Percentiles rank a stretch among this genome's conserved stretches.
Conservation (phyloP, 495 filamentous ascomycete species). For the Lindgomyces ingoldianus region DNA sequence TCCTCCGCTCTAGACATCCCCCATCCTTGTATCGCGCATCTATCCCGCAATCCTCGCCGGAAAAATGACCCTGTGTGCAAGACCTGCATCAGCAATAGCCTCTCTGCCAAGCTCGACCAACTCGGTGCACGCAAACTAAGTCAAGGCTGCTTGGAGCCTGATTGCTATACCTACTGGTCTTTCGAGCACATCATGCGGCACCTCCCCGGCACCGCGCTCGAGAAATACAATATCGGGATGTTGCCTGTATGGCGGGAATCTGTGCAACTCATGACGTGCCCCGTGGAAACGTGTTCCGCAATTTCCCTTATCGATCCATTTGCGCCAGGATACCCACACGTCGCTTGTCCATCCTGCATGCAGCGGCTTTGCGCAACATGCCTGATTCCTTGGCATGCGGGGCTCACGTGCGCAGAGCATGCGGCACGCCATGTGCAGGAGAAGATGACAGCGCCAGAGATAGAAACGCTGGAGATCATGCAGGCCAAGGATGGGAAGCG, state of each 20-base stretch:
- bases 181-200: conserved; percentile 1
- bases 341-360: conserved; percentile 5
- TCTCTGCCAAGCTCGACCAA: conserved; percentile 9
- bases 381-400: conserved; percentile 14
- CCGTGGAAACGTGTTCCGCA: not conserved
- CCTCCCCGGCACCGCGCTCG: not conserved
- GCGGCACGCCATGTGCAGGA: conserved; percentile 2
- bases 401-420: conserved; percentile 15
- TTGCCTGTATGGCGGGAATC: not conserved
- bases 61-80: conserved; percentile 26
- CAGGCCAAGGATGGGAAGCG: conserved; percentile 20
- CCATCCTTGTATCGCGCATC: conserved; percentile 12
- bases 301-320: conserved; percentile 6
- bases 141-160: conserved; percentile 20
- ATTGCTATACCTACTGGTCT: conserved; percentile 14
- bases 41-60: conserved; percentile 1
- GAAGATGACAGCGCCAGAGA: conserved; percentile 19
- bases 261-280: not conserved
- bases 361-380: conserved; percentile 7
- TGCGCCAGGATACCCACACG: conserved; percentile 19
- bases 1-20: conserved; percentile 4
- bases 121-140: conserved; percentile 8
- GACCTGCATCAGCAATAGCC: conserved; percentile 4
- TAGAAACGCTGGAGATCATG: conserved; percentile 22
- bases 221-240: conserved; percentile 19